Base-by-base conservation (phyloP, 2,329 filamentous ascomycete genomes). In the Tolypocladium tropicale region DNA sequence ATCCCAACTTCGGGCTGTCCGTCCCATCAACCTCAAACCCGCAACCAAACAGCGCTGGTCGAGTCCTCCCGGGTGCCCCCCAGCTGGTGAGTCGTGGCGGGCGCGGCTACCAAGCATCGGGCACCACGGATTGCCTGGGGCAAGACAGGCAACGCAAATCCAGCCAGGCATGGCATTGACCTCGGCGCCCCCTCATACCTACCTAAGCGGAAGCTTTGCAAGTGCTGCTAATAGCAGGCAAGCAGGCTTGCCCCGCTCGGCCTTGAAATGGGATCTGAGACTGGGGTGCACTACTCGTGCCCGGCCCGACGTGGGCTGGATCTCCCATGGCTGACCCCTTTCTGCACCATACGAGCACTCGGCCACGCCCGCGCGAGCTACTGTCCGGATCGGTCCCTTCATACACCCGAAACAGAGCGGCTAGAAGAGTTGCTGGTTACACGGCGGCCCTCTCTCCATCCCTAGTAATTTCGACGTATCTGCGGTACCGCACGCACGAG, bases 1-100 rank as follows among this genome's bases (percentile, higher is more conserved):
- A 70, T 68, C 67, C 63, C 67, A 32, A 51, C 23, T 50, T 49
- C n/a, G 28, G 54, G 39, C 50, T 57, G 41, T 25, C 56, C 71
- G 67, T 75, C 70, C 73, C 73, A 76, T 78, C 69, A 76, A 77
- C 72, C 72, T 79, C 78, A 80, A 79, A 81, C 78, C 64, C 61
- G 62, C 60, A 56, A 60, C 21, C 53, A 32, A 32, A 37, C 52
- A 41, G 21, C 28, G 25, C 25, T 9, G 25, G 37, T 43, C 36
- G 9, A 39, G 10, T 10, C 28, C 9, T 30, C 16, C 46, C 46
- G 21, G 25, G 28, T 30, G 4, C 41, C 11, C 25, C 3, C 16
- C n/a, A n/a, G n/a, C n/a, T n/a, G n/a, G n/a, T 3, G 43, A 30
- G 16, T 25, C 39, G 10, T 14, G 25, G 7, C 25, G 25, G 16